Evolutionary conservation across 345 rosid genomes (phyloP).

Genomic region (Sapria himalayana): DNA sequence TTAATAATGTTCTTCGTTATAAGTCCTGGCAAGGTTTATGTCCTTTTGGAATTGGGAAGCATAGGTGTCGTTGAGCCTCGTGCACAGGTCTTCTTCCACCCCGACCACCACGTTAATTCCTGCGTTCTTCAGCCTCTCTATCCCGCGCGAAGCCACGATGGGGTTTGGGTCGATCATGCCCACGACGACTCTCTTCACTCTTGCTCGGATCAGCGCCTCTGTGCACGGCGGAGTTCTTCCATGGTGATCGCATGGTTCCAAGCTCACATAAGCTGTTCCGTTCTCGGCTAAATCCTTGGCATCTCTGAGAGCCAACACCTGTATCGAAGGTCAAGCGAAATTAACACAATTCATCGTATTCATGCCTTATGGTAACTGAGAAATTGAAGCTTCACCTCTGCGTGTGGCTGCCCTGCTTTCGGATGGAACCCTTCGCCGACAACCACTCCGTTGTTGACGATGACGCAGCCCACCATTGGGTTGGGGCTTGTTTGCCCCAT

Average conservation of each 20-base stretch:
- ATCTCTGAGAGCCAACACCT: constrained; percentile 79
- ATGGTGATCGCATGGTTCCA: constrained; percentile 81
- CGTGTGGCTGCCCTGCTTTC: constrained; percentile 93
- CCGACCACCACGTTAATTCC: constrained; percentile 53
- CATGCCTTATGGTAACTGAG: neutral
- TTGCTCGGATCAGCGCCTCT: constrained; percentile 68
- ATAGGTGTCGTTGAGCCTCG: constrained; percentile 54
- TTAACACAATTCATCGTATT: too few species aligned
- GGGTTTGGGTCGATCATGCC: constrained; percentile 91
- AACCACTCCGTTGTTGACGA: constrained; percentile 61
- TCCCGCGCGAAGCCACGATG: constrained; percentile 61
- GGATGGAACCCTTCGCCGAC: constrained; percentile 95
- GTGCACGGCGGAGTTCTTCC: constrained; percentile 92
- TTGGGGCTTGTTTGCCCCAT: constrained; percentile 77
- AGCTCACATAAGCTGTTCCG: constrained; percentile 72
- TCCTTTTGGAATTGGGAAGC: too few species aligned
- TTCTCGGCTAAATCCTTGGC: constrained; percentile 62
- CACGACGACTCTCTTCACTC: constrained; percentile 53
- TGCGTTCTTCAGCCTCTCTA: constrained; percentile 33
- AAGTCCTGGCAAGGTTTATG: too few species aligned
- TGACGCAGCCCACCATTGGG: constrained; percentile 90
- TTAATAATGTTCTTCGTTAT: too few species aligned
- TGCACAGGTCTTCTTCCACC: constrained; percentile 61
- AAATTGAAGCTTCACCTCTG: constrained; percentile 41
- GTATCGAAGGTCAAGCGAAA: too few species aligned